phyloP scores from a whole-genome alignment of 305 asterid species.

The Fraxinus ornus region DNA sequence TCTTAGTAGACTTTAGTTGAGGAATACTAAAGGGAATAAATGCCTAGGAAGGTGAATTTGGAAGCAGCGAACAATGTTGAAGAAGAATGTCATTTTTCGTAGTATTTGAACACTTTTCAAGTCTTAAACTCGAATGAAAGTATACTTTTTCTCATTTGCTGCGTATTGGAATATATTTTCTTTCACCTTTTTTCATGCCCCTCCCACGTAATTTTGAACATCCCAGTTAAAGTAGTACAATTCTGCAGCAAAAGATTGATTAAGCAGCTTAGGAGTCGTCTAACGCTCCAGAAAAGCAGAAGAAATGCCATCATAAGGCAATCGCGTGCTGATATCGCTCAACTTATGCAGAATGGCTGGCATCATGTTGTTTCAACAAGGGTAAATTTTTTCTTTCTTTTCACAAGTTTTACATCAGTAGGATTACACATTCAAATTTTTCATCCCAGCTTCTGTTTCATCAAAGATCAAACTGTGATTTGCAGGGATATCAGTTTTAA shows the following conservation, averaged over 20 bases:
- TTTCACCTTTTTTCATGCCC: background rate
- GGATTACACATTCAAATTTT: background rate
- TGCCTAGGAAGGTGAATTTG: background rate
- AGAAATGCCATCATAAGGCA: slow-evolving; percentile 31
- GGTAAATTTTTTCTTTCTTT: background rate
- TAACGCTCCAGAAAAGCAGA: slow-evolving; percentile 28
- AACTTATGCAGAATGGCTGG: slow-evolving; percentile 33
- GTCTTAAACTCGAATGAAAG: background rate
- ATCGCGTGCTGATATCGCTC: slow-evolving; percentile 32
- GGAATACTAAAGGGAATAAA: background rate
- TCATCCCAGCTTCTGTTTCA: background rate
- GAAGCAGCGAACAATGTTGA: background rate
- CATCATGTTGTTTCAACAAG: slow-evolving; percentile 21
- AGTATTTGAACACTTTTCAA: background rate
- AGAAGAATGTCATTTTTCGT: background rate
- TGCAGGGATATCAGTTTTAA: background rate
- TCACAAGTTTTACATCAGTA: background rate
- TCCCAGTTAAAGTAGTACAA: background rate
- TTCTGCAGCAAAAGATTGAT: slow-evolving; percentile 28
- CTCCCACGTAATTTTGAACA: background rate
- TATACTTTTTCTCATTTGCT: background rate
- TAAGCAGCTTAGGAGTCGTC: slow-evolving; percentile 24
- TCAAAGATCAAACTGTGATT: background rate
- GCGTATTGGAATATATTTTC: background rate
- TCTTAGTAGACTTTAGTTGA: background rate